These are phyloP conservation scores for Hemileccinum impolitum DNA, from an alignment of 768 basidiomycete genomes.

Conservation along the genomic window DNA sequence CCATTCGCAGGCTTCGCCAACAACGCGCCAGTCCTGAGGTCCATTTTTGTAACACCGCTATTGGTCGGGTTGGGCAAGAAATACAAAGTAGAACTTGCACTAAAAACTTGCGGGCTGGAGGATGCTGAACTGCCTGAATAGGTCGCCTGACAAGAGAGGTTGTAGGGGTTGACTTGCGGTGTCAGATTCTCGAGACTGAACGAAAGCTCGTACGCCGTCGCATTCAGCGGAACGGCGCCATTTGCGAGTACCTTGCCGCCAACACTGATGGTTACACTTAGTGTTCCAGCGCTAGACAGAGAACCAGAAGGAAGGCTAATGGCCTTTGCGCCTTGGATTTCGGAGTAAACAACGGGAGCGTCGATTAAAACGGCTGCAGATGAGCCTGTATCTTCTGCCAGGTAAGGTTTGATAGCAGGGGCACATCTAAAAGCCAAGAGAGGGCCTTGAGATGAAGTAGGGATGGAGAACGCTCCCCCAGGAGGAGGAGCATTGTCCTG, in stretches of 20 bases:
- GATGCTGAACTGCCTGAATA: conserved; percentile 31
- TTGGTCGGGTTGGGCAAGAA: conserved; percentile 47
- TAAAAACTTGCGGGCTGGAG: conserved; percentile 38
- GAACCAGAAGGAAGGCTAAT: conserved; percentile 36
- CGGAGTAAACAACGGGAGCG: conserved; percentile 43
- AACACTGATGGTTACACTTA: conserved; percentile 43
- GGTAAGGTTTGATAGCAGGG: conserved; percentile 56
- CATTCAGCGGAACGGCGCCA: conserved; percentile 51
- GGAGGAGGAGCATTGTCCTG: conserved; percentile 37
- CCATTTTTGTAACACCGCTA: conserved; percentile 57
- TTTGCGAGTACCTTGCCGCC: conserved; percentile 42
- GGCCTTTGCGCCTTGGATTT: conserved; percentile 42
- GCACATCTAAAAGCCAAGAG: conserved; percentile 56
- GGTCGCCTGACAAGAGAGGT: conserved; percentile 27
- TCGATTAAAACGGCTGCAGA: conserved; percentile 51
- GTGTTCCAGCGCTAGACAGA: conserved; percentile 21
- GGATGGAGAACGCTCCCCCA: conserved; percentile 46
- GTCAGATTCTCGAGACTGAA: conserved; percentile 45
- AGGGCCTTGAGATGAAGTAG: conserved; percentile 36
- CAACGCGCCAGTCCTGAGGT: conserved; percentile 53
- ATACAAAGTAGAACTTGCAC: conserved; percentile 40
- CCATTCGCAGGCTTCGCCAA: conserved; percentile 50
- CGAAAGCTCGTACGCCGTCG: conserved; percentile 44
- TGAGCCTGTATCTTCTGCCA: conserved; percentile 46
- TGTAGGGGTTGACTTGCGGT: conserved; percentile 35